A percentile compares a stretch with the other conserved stretches of the same genome.
Evolutionary conservation across 2,329 filamentous ascomycete genomes (phyloP).

Genomic region (Cytospora paraplurivora): DNA sequence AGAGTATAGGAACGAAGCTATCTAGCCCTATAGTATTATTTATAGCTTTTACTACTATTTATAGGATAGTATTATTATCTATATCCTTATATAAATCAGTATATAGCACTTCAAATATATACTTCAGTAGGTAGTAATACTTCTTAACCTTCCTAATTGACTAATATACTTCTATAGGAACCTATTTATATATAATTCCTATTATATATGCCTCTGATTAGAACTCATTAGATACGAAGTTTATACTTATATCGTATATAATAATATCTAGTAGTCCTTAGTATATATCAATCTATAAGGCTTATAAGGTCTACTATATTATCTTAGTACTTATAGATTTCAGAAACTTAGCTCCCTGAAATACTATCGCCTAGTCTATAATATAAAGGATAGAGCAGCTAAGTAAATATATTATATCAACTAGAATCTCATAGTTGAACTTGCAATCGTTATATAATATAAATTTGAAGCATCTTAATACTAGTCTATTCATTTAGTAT

Average conservation of each 20-base stretch:
- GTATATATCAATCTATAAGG: conserved; percentile 5
- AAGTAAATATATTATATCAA: conserved; percentile 4
- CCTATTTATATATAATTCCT: too few species aligned
- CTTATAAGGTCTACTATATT: not conserved
- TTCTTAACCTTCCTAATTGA: too few species aligned
- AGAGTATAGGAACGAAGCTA: too few species aligned
- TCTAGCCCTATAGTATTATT: too few species aligned
- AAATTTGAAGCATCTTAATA: not conserved
- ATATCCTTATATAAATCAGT: too few species aligned
- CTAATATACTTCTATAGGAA: too few species aligned
- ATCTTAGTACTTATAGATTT: not conserved
- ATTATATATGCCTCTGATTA: too few species aligned
- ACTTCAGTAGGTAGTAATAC: too few species aligned
- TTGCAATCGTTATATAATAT: not conserved
- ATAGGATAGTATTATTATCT: too few species aligned
- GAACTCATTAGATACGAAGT: too few species aligned
- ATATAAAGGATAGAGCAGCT: not conserved
- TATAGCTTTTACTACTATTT: too few species aligned
- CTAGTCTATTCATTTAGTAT: conserved; percentile 1
- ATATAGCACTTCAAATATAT: too few species aligned
- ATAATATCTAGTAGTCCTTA: conserved; percentile 6
- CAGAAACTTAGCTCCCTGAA: not conserved
- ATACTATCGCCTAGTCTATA: not conserved
- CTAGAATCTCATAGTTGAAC: conserved; percentile 3
- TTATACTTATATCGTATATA: conserved; percentile 3